Conservation (phyloP, 192 early-diverging fungal species). For the Rhizophagus clarus region DNA sequence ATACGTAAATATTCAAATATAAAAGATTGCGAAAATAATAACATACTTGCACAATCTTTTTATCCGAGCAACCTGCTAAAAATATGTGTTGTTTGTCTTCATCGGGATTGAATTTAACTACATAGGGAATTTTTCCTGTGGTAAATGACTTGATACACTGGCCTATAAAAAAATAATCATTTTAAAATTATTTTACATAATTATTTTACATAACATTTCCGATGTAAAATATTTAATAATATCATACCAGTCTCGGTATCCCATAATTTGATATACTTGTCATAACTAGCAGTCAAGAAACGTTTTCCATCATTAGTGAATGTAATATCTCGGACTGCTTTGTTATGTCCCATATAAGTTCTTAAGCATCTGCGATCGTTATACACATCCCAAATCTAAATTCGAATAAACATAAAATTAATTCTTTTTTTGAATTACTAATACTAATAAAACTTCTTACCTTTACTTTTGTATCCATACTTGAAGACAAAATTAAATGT, state of each 20-base stretch:
- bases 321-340: constrained; percentile 88
- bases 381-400: constrained; percentile 92
- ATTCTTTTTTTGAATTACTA: neutral
- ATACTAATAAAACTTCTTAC: constrained; percentile 36
- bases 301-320: constrained; percentile 84
- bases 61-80: constrained; percentile 90
- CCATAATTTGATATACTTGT: constrained; percentile 94
- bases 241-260: constrained; percentile 89
- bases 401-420: neutral
- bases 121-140: constrained; percentile 82
- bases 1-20: neutral
- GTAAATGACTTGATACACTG: constrained; percentile 78
- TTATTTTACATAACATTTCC: too few species aligned
- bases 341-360: constrained; percentile 89
- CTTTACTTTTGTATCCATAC: constrained; percentile 97
- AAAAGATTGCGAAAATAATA: neutral
- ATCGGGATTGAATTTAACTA: constrained; percentile 90
- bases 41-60: constrained; percentile 73
- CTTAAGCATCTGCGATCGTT: constrained; percentile 83
- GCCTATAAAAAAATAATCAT: constrained; percentile 45
- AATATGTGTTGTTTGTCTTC: constrained; percentile 85
- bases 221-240: neutral
- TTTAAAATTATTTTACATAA: neutral
- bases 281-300: constrained; percentile 90
- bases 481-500: constrained; percentile 85